Evolutionary conservation across 148 eudicot species (phyloP), one percentile per base, ranked within the genome.

Genomic region (Bassia scoparia): DNA sequence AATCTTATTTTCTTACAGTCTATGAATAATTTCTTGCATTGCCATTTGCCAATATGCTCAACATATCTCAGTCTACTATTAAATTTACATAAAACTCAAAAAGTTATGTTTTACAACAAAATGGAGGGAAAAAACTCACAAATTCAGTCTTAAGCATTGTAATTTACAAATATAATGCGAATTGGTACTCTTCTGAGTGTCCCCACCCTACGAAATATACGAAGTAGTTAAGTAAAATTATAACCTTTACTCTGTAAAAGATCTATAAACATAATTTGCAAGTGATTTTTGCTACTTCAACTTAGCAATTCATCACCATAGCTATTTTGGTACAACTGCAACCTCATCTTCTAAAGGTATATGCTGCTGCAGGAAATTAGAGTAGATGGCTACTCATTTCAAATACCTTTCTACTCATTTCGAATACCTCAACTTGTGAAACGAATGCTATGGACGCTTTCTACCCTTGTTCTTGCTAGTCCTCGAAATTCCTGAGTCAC

Each of bases 401-500:
- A 26, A 38, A 21, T 12, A 62, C 62, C 30, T 24, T 46, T 33
- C 41, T 10, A 33, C 37, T 70, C 74, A 52, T 27, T 61, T n/a
- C n/a, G n/a, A n/a, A n/a, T n/a, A n/a, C n/a, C n/a, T n/a, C n/a
- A 29, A 23, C 48, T 27, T 43, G 58, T 38, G 23, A 58, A 27
- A 17, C 24, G 49, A 55, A 71, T 9, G 18, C 68, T 75, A 73
- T 38, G 71, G 84, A 56, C 94, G 87, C 69, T 67, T 83, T 78
- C 86, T 90, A 70, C n/a, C 7, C 43, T 84, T 90, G 27, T 65
- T 78, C 82, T 86, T 91, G 67, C 77, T 71, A 65, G 70, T 68
- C 72, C 88, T 85, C 64, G 97, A 78, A 77, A 83, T 83, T 73
- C 83, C 77, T 44, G 69, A 71, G 61, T 91, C 97, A 49, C 69